Conservation (phyloP, 148 eudicot genomes). For the Chenopodium formosanum region DNA sequence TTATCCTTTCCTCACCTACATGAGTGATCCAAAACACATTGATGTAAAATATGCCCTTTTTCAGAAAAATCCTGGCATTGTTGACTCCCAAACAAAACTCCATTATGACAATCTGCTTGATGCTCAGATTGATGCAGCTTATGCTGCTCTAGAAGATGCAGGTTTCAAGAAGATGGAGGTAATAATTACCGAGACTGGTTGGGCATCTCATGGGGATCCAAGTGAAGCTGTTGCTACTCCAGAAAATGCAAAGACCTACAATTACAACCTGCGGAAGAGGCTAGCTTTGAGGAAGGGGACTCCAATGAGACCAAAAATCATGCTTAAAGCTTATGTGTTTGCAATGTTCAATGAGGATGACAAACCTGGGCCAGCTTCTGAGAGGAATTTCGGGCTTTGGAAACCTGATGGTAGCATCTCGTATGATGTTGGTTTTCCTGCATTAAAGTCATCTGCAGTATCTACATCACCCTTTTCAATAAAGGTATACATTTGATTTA, state of each 20-base stretch:
- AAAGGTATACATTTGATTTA: constrained; percentile 39
- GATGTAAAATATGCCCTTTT: constrained; percentile 77
- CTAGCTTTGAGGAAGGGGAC: constrained; percentile 79
- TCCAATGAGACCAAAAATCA: constrained; percentile 58
- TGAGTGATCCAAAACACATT: constrained; percentile 55
- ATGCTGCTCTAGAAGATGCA: constrained; percentile 78
- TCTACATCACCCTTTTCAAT: constrained; percentile 37
- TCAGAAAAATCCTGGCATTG: constrained; percentile 45
- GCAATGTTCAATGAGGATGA: constrained; percentile 72
- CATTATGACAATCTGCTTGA: constrained; percentile 87
- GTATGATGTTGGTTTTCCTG: constrained; percentile 66
- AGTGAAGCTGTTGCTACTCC: constrained; percentile 67
- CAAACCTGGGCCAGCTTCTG: constrained; percentile 72
- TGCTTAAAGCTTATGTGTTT: constrained; percentile 67
- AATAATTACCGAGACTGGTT: constrained; percentile 81
- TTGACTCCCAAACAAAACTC: constrained; percentile 53
- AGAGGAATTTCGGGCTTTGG: constrained; percentile 75
- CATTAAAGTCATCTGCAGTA: constrained; percentile 55
- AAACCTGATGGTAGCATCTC: constrained; percentile 68
- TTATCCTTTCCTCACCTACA: constrained; percentile 71
- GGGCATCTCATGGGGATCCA: constrained; percentile 83
- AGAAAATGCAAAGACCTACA: constrained; percentile 70
- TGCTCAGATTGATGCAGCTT: constrained; percentile 83
- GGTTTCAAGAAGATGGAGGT: constrained; percentile 73
- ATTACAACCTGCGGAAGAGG: constrained; percentile 74